Percentiles rank a stretch among this genome's conserved stretches.
Evolutionary conservation across 106 monocot genomes (phyloP).

Genomic region (Apostasia shenzhenica): DNA sequence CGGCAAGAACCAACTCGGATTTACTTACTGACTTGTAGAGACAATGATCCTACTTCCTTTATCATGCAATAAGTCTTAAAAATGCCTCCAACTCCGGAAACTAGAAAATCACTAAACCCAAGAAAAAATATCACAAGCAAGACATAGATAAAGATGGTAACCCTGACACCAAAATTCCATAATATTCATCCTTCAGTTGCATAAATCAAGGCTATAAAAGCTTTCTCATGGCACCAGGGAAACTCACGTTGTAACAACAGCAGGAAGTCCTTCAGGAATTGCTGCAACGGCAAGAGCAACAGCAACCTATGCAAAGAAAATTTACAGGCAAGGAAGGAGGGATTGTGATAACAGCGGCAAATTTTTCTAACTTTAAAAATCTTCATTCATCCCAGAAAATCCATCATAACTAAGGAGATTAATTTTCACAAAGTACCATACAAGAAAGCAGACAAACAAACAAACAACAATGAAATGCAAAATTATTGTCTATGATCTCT

Average conservation of each 20-base stretch:
- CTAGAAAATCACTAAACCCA: background rate
- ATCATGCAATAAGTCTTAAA: no score
- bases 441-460: background rate
- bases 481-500: no score
- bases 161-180: background rate
- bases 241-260: constrained; percentile 95
- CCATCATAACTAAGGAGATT: background rate
- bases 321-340: constrained; percentile 4
- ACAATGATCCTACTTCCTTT: no score
- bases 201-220: background rate
- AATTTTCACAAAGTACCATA: background rate
- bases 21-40: no score
- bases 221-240: background rate
- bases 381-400: background rate
- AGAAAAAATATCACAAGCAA: background rate
- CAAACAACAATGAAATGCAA: no score
- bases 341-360: background rate
- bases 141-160: background rate
- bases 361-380: background rate
- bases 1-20: no score
- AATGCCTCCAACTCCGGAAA: no score
- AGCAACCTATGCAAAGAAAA: constrained; percentile 53
- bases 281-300: constrained; percentile 99
- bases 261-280: constrained; percentile 98
- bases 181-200: no score